phyloP scores from a whole-genome alignment of 2,329 filamentous ascomycete species.

The Monosporascus sp. region DNA sequence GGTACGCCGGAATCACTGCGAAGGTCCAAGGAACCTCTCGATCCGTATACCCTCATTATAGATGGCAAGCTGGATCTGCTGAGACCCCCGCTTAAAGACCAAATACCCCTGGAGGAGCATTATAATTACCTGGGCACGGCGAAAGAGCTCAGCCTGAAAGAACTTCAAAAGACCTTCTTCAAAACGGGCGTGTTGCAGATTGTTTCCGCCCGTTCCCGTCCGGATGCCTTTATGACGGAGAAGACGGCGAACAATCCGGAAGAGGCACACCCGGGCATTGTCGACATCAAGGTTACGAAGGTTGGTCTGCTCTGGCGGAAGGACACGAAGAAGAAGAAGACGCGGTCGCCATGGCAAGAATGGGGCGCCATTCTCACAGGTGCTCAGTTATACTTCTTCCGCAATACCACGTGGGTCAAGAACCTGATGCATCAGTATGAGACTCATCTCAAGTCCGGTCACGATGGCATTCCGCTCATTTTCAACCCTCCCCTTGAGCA shows the following conservation, averaged over 20 bases:
- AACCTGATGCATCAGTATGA: constrained; percentile 85
- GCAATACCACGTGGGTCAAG: constrained; percentile 89
- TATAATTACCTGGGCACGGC: constrained; percentile 82
- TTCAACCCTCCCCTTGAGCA: constrained; percentile 87
- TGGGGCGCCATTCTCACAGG: constrained; percentile 96
- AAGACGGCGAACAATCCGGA: constrained; percentile 78
- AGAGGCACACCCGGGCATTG: constrained; percentile 84
- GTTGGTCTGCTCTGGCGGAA: constrained; percentile 94
- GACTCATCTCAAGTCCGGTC: constrained; percentile 69
- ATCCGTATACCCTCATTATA: constrained; percentile 91
- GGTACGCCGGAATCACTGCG: constrained; percentile 58
- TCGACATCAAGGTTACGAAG: constrained; percentile 96
- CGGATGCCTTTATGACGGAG: constrained; percentile 91
- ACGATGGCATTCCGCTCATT: constrained; percentile 70
- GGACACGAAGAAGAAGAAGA: constrained; percentile 87
- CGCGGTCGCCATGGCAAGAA: constrained; percentile 95
- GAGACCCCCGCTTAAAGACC: constrained; percentile 82
- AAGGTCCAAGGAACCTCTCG: constrained; percentile 77
- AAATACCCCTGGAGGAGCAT: constrained; percentile 85
- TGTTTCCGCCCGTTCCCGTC: constrained; percentile 85
- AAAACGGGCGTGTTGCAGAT: constrained; percentile 91
- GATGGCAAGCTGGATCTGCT: constrained; percentile 81
- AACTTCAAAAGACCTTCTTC: constrained; percentile 83
- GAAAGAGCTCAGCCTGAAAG: constrained; percentile 69
- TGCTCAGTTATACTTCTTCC: constrained; percentile 96